phyloP scores from a whole-genome alignment of 352 stramenopile genomes.

The Paralagenidium karlingii region DNA sequence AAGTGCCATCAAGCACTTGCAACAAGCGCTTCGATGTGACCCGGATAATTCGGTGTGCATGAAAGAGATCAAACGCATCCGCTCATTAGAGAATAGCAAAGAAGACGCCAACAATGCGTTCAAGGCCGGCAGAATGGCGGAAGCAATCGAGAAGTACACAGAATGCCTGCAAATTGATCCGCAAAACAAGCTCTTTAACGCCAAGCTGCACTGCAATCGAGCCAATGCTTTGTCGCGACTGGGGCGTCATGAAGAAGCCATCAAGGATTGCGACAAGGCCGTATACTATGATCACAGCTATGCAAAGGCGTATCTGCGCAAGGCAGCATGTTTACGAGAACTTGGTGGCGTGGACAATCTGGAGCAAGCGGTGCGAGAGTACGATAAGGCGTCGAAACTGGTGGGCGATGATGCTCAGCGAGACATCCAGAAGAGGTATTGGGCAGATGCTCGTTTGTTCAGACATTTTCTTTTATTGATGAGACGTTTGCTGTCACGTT shows the following conservation, averaged over 20 bases:
- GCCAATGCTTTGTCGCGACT: constrained; percentile 79
- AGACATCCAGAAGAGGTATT: constrained; percentile 61
- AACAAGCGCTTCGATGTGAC: constrained; percentile 81
- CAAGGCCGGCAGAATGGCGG: constrained; percentile 59
- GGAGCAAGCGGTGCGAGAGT: constrained; percentile 84
- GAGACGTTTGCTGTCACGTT: neutral
- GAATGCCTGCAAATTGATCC: constrained; percentile 80
- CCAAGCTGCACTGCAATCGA: constrained; percentile 90
- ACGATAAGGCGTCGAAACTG: constrained; percentile 82
- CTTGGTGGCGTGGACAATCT: constrained; percentile 80
- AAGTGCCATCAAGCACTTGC: constrained; percentile 88
- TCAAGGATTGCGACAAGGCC: constrained; percentile 82
- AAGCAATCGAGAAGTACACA: constrained; percentile 83
- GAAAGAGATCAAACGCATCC: constrained; percentile 83
- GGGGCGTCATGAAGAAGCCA: constrained; percentile 71
- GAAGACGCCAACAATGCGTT: constrained; percentile 85
- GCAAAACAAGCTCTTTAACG: constrained; percentile 86
- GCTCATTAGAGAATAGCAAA: constrained; percentile 76
- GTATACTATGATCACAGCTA: constrained; percentile 88
- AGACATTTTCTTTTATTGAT: neutral
- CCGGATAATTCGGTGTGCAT: constrained; percentile 83
- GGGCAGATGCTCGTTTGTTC: too few relatives aligned
- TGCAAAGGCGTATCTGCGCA: constrained; percentile 80
- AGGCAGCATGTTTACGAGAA: constrained; percentile 62
- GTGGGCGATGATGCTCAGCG: constrained; percentile 65